A percentile compares a stretch with the other conserved stretches of the same genome.
Conservation (phyloP, 2,329 filamentous ascomycete species). For the Venturia nashicola region DNA sequence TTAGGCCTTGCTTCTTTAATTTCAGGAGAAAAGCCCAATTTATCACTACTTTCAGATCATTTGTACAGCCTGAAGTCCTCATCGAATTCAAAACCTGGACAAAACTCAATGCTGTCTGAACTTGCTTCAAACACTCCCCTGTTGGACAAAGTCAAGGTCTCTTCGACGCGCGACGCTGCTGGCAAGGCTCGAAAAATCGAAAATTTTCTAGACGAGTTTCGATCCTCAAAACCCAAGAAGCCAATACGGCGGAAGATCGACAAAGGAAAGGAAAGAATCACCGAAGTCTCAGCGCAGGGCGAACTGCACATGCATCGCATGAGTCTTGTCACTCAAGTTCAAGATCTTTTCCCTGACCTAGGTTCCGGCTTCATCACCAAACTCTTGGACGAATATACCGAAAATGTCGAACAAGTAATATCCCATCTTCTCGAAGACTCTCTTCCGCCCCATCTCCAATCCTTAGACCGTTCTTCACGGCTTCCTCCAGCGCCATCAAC, state of each 20-base stretch:
- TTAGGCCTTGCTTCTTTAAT: slow-evolving; percentile 61
- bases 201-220: slow-evolving; percentile 46
- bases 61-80: slow-evolving; percentile 67
- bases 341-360: slow-evolving; percentile 83
- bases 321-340: slow-evolving; percentile 78
- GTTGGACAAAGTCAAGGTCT: slow-evolving; percentile 41
- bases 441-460: slow-evolving; percentile 55
- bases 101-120: slow-evolving; percentile 59
- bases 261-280: slow-evolving; percentile 49
- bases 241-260: slow-evolving; percentile 45
- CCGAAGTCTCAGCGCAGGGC: slow-evolving; percentile 23
- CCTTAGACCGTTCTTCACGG: slow-evolving; percentile 51
- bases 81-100: slow-evolving; percentile 35
- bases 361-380: slow-evolving; percentile 71
- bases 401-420: slow-evolving; percentile 68
- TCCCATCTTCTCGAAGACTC: slow-evolving; percentile 70
- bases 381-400: slow-evolving; percentile 65
- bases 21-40: slow-evolving; percentile 53
- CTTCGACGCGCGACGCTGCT: neutral
- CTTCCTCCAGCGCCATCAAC: slow-evolving; percentile 23
- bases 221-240: slow-evolving; percentile 39
- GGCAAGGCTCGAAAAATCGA: slow-evolving; percentile 43
- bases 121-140: slow-evolving; percentile 72
- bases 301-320: slow-evolving; percentile 66
- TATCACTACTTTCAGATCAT: slow-evolving; percentile 68